These are phyloP conservation scores for Ophiostoma tasmaniense DNA, from an alignment of 2,329 filamentous ascomycete genomes.

Conservation along the genomic window DNA sequence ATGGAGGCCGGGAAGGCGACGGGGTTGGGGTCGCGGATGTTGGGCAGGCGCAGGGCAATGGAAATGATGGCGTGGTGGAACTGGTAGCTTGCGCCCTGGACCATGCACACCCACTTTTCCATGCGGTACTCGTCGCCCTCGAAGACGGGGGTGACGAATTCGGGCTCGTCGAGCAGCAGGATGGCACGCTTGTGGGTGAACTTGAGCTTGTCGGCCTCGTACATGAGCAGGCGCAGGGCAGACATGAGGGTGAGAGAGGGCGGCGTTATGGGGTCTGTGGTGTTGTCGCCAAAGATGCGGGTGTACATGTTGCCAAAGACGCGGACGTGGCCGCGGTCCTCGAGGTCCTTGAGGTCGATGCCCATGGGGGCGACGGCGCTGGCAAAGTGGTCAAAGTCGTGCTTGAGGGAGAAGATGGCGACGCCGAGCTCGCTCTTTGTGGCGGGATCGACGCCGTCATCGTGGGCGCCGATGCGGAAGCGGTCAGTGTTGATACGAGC, in stretches of 20 bases:
- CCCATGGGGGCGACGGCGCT: constrained; percentile 15
- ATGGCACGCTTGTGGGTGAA: constrained; percentile 13
- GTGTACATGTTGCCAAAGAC: constrained; percentile 17
- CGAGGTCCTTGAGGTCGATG: constrained; percentile 17
- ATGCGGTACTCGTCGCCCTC: constrained; percentile 6
- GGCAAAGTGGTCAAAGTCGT: constrained; percentile 18
- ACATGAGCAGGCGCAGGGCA: constrained; percentile 16
- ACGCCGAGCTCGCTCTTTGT: constrained; percentile 16
- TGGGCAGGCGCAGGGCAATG: constrained; percentile 11
- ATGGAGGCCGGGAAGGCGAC: constrained; percentile 10
- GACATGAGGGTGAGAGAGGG: constrained; percentile 12
- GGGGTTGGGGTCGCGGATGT: constrained; percentile 7
- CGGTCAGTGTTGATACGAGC: constrained; percentile 5
- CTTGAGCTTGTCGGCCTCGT: constrained; percentile 14
- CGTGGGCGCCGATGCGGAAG: constrained; percentile 11
- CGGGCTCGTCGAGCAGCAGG: constrained; percentile 19
- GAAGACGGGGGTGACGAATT: constrained; percentile 15
- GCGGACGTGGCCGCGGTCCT: constrained; percentile 15
- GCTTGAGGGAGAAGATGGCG: constrained; percentile 18
- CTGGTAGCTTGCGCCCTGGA: constrained; percentile 15
- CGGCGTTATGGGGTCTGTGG: not conserved
- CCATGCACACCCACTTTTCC: constrained; percentile 13
- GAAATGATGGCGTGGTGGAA: constrained; percentile 19
- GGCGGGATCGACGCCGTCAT: constrained; percentile 13
- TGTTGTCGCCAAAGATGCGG: constrained; percentile 9